Evolutionary conservation across 345 rosid genomes (phyloP).

Genomic region (Cardamine resedifolia): DNA sequence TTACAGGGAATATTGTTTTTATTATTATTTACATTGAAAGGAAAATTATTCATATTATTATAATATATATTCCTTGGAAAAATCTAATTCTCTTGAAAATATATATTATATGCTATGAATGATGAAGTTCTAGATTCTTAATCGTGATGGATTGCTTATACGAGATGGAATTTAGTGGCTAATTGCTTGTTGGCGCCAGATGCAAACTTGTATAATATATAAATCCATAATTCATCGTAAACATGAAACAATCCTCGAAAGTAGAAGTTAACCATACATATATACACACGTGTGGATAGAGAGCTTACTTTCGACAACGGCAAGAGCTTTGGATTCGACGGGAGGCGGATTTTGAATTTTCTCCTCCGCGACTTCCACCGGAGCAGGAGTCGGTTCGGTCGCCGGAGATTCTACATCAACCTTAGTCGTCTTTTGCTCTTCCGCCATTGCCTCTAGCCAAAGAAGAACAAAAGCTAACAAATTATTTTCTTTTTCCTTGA

Average conservation of each 20-base stretch:
- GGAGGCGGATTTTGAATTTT: slow-evolving; percentile 42
- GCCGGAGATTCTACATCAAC: slow-evolving; percentile 36
- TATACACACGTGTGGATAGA: neutral
- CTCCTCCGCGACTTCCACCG: slow-evolving; percentile 40
- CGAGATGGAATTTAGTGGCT: slow-evolving; percentile 10
- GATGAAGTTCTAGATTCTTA: neutral
- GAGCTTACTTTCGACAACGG: slow-evolving; percentile 57
- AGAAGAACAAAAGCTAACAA: neutral
- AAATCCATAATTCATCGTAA: neutral
- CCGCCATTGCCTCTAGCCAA: slow-evolving; percentile 51
- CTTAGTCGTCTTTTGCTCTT: slow-evolving; percentile 45
- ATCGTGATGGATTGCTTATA: neutral
- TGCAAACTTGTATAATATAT: neutral
- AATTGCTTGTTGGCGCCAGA: neutral
- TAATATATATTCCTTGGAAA: neutral
- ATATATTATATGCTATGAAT: neutral
- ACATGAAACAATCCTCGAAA: neutral
- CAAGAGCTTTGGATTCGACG: slow-evolving; percentile 63
- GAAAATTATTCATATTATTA: neutral
- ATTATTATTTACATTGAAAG: neutral
- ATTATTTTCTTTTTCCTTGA: neutral
- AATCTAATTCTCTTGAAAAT: neutral
- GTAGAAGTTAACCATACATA: neutral
- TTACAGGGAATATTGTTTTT: neutral
- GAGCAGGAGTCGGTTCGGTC: slow-evolving; percentile 36